Base-by-base conservation (phyloP, 2,329 filamentous ascomycete species). In the Paracorniculantispora psalliotae region DNA sequence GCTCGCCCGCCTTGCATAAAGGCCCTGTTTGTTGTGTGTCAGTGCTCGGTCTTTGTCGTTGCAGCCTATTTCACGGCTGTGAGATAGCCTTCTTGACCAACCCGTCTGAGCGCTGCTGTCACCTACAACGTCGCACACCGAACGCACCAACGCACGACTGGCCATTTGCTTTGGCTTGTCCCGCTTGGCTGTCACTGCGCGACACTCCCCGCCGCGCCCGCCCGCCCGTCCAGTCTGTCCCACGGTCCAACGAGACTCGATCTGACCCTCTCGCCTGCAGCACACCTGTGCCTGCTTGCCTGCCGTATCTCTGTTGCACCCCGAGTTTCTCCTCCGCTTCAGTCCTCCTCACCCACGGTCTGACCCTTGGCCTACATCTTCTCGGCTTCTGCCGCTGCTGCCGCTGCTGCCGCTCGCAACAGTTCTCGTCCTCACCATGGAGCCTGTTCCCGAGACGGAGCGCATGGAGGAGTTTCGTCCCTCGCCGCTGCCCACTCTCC, bases 381-480 rank as follows among this genome's bases (percentile, higher is more conserved):
- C 30, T 28, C 33, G 21, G 10, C 25, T 48, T 8, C 30, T 30
- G 23, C 35, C 35, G 19, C 25, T 21, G 21, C 33, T 21, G n/a
- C 17, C 43, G 7, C 43, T 39, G 15, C 3, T 6, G 8, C 35
- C 6, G 17, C 35, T 4, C 26, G 17, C n/a, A n/a, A n/a, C n/a
- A n/a, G n/a, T n/a, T n/a, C n/a, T n/a, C n/a, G n/a, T n/a, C n/a
- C n/a, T n/a, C n/a, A 39, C 66, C 65, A 88, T 88, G 85, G 85
- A 88, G 72, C 83, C 84, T 60, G 85, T 88, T 67, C 85, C 85
- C 64, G 85, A 88, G 75, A 85, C 84, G 52, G 83, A 87, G 76
- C 79, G 83, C 63, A 84, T 88, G 80, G 84, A 87, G 77, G 83
- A 83, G 70, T 88, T 87, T 68, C 81, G 78, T 62, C 73, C 82